These are phyloP conservation scores for Quercus gilva DNA, from an alignment of 306 rosid species.

Conservation along the genomic window DNA sequence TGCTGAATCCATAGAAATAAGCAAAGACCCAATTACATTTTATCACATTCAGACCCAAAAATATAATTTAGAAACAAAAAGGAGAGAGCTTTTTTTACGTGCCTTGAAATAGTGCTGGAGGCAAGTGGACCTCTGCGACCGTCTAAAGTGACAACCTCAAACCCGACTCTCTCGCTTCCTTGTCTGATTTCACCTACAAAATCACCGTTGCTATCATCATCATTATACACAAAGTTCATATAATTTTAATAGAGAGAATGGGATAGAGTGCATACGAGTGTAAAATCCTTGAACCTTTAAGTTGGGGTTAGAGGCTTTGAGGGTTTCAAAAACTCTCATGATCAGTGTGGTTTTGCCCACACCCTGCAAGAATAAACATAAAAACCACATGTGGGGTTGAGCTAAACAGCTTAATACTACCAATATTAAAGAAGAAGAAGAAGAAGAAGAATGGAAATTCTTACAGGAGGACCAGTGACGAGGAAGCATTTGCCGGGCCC, in stretches of 20 bases:
- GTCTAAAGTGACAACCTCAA: constrained; percentile 73
- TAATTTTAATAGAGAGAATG: too few relatives aligned
- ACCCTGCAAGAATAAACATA: constrained; percentile 35
- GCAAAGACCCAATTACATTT: too few relatives aligned
- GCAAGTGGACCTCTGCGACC: constrained; percentile 73
- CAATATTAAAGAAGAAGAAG: too few relatives aligned
- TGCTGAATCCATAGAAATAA: too few relatives aligned
- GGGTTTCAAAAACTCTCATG: constrained; percentile 53
- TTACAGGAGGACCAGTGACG: constrained; percentile 75
- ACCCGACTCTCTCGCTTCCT: constrained; percentile 63
- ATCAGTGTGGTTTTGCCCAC: constrained; percentile 80
- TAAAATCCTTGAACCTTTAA: constrained; percentile 79
- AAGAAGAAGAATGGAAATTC: background rate
- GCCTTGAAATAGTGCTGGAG: constrained; percentile 53
- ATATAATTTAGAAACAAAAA: background rate
- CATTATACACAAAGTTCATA: background rate
- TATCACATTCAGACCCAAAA: background rate
- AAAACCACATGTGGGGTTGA: too few relatives aligned
- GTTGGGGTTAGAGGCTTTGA: constrained; percentile 51
- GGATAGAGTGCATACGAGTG: constrained; percentile 45
- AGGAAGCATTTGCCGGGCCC: constrained; percentile 63
- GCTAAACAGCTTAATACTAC: background rate
- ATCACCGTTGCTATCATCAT: background rate
- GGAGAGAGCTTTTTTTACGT: background rate
- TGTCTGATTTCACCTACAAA: constrained; percentile 68